Percentiles rank a stretch among this genome's conserved stretches.
Evolutionary conservation across 75 land plant genomes (phyloP).

Genomic region (Isoetes taiwanensis): DNA sequence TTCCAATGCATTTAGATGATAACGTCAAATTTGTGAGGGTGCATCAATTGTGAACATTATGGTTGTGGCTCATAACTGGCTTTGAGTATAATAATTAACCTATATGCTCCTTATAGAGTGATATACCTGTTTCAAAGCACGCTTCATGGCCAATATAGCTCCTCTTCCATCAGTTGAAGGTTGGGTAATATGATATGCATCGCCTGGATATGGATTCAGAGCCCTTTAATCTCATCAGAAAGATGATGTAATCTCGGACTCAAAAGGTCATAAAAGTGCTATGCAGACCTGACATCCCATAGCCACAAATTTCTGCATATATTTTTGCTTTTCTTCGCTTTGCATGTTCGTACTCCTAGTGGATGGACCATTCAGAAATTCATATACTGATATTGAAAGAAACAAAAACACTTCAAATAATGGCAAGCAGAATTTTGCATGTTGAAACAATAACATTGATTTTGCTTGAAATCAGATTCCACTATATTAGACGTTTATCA

Average conservation of each 20-base stretch:
- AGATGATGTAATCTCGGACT: no score
- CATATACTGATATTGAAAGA: not conserved
- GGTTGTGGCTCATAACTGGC: no score
- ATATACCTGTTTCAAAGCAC: constrained; percentile 51
- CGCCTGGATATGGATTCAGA: no score
- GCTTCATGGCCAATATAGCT: constrained; percentile 82
- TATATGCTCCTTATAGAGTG: no score
- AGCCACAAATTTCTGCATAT: constrained; percentile 91
- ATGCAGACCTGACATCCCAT: constrained; percentile 89
- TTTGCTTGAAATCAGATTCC: no score
- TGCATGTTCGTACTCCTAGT: constrained; percentile 85
- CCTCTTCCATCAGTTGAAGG: constrained; percentile 79
- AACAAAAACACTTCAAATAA: no score
- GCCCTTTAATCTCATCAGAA: no score
- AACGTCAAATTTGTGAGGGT: no score
- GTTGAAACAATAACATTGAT: not conserved
- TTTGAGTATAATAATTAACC: no score
- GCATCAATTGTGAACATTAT: no score
- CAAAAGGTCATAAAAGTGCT: not conserved
- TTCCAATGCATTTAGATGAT: no score
- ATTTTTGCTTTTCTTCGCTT: constrained; percentile 70
- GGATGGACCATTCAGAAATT: not conserved
- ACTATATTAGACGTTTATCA: no score
- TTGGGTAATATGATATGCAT: constrained; percentile 95
- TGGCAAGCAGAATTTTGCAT: not conserved